Base-by-base conservation (phyloP, 179 eudicot genomes). In the Heliamphora pulchella region DNA sequence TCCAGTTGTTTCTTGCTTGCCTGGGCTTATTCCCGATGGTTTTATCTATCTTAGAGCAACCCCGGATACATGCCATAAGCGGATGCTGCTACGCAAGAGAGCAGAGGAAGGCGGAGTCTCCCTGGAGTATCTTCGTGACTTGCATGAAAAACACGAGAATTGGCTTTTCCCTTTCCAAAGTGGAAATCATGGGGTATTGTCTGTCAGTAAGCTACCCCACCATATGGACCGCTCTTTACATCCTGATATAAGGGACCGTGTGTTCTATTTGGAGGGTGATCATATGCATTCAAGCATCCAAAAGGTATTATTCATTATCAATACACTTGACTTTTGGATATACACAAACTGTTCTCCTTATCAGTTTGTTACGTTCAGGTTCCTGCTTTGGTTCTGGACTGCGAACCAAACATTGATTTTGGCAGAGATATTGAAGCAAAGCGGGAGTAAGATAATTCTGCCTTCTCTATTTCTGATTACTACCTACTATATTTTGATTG, bases 71-170 rank as follows among this genome's bases (percentile, higher is more conserved):
- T 94, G 98, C 84, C 97, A 91, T 82, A 94, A 91, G 86, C 89
- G 98, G 46, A 90, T 93, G 97, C 80, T 91, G 92, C 83, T 87
- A 15, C 93, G 98, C 39, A 90, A 88, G 81, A 90, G 98, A 86
- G 79, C 85, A 20, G 98, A 94, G 86, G 98, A 94, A 86, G 94
- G 97, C 41, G 97, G 97, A 74, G 98, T 94, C 61, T 84, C 88
- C 82, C 86, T 94, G 44, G 97, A 94, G 18, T 93, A 94, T 86
- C 84, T 94, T 61, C 93, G 90, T 39, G 98, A 79, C 81, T 82
- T 94, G 84, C 98, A 94, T 81, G 97, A 94, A 81, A 94, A 94
- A 82, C 98, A 94, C 53, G 98, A 94, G 84, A 93, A 94, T 93
- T 82, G 93, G 98, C 97, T 94, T 94, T 84, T 86, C 91, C 76